phyloP scores from a whole-genome alignment of 1,139 yeast species.

The Blastobotrys arbuscula region DNA sequence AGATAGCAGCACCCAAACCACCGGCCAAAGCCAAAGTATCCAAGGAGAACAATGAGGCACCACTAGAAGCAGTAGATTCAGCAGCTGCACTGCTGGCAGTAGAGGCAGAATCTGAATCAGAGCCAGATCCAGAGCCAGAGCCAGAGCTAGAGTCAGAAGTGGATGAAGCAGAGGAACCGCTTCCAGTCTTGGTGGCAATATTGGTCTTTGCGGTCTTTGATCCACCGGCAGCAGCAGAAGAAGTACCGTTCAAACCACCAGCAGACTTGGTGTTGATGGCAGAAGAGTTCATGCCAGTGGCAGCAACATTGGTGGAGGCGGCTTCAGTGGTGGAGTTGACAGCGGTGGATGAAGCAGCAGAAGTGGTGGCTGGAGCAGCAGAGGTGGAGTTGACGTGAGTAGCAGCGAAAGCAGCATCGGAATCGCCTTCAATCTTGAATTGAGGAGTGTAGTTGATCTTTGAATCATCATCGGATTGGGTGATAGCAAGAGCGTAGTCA shows the following conservation, averaged over 20 bases:
- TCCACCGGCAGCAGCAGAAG: constrained; percentile 9
- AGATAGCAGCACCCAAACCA: constrained; percentile 24
- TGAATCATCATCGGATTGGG: constrained; percentile 25
- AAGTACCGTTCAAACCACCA: constrained; percentile 13
- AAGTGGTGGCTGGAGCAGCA: constrained; percentile 17
- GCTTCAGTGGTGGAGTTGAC: constrained; percentile 13
- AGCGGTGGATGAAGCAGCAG: constrained; percentile 17
- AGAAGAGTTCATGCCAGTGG: constrained; percentile 13
- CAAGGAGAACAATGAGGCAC: constrained; percentile 16
- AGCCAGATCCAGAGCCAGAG: constrained; percentile 14
- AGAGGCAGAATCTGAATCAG: constrained; percentile 11
- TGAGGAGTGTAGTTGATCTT: constrained; percentile 35
- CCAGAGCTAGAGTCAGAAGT: constrained; percentile 13
- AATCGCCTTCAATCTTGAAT: constrained; percentile 27
- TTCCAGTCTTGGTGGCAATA: constrained; percentile 12
- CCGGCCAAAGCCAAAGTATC: constrained; percentile 22
- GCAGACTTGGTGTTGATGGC: constrained; percentile 14
- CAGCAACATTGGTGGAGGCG: constrained; percentile 13
- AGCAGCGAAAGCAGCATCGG: constrained; percentile 21
- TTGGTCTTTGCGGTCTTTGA: constrained; percentile 9
- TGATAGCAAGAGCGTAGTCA: constrained; percentile 33
- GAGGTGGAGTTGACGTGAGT: constrained; percentile 18
- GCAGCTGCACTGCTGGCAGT: constrained; percentile 14
- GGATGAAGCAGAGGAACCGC: constrained; percentile 14
- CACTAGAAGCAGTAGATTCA: constrained; percentile 14